Evolutionary conservation across 202 grass and related monocot species (phyloP), one percentile per base, ranked within the genome.

Genomic region (Musa balbisiana): DNA sequence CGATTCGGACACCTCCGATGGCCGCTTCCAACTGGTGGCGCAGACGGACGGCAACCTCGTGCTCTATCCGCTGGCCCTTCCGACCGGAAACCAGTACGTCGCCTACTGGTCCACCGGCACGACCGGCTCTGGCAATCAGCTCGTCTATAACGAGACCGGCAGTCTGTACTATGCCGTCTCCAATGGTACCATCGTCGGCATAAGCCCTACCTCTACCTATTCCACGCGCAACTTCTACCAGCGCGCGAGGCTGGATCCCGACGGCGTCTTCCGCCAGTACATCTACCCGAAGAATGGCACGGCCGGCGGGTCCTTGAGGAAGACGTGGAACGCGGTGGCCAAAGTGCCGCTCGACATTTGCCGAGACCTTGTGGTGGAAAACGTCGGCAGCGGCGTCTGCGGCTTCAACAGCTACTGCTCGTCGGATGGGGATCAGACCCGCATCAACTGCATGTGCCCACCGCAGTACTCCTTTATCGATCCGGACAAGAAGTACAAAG

Each of bases 401-500:
- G 85, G 85, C 10, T 87, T 74, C 73, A 84, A 87, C 56, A 71
- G 81, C 25, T 87, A 87, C 81, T 87, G 85, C 67, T 83, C 2
- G 4, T 52, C 33, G 9, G 65, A 55, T 49, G 49, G 10, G 2
- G 79, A 56, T 9, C 59, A 75, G 23, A 49, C 2, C 10, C 65
- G 52, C 24, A 56, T 62, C 2, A 72, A 63, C 11, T 84, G 85
- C 23, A 1, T 2, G 12, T 87, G 85, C 71, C 85, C 85, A 0
- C 21, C 9, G 52, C 50, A 26, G 43, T 87, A 87, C 43, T 80
- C 21, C 15, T 84, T 84, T n/a, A 55, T 87, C 26, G 78, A 84
- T 64, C 23, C 56, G 10, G 51, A 71, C 5, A 52, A 51, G 9
- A 73, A 60, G 50, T 87, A 87, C 52, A 79, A 62, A 24, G 85